A percentile compares a stretch with the other conserved stretches of the same genome.
phyloP scores from a whole-genome alignment of 441 rosid species.

The Gossypium trilobum region DNA sequence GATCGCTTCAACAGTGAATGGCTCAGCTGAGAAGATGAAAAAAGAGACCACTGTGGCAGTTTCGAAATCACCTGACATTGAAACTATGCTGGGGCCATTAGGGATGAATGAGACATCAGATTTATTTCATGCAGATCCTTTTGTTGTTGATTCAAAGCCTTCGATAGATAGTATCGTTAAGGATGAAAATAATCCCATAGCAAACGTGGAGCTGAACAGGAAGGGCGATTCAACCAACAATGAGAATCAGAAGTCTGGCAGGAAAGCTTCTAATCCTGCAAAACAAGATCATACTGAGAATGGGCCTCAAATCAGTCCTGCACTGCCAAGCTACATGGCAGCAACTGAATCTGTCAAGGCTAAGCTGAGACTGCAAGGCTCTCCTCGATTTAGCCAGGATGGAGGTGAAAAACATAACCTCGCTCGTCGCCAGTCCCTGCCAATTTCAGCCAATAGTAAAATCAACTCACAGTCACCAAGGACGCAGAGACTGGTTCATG shows the following conservation, averaged over 20 bases:
- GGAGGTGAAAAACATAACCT: conserved; percentile 46
- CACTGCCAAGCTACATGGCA: conserved; percentile 88
- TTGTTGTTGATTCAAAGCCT: conserved; percentile 30
- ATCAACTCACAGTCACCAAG: conserved; percentile 74
- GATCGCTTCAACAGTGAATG: not conserved
- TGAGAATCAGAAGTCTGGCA: conserved; percentile 45
- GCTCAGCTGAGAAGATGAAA: not conserved
- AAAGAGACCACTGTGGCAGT: conserved; percentile 16
- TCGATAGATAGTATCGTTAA: conserved; percentile 26
- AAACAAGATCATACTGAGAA: conserved; percentile 62
- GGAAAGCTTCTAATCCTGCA: conserved; percentile 34
- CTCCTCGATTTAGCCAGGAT: conserved; percentile 61
- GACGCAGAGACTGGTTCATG: conserved; percentile 44
- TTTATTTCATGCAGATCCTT: conserved; percentile 24
- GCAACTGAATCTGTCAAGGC: conserved; percentile 94
- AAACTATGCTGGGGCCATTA: conserved; percentile 29
- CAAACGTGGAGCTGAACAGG: conserved; percentile 33
- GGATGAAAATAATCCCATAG: conserved; percentile 35
- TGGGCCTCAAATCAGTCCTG: conserved; percentile 49
- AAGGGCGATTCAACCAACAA: conserved; percentile 41
- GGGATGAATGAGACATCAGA: conserved; percentile 34
- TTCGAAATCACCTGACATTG: conserved; percentile 29
- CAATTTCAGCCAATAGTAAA: conserved; percentile 55
- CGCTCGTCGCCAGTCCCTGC: conserved; percentile 68
- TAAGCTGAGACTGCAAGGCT: conserved; percentile 73